Conservation (phyloP, 164 flowering plant genomes). For the Kalanchoe fedtschenkoi region DNA sequence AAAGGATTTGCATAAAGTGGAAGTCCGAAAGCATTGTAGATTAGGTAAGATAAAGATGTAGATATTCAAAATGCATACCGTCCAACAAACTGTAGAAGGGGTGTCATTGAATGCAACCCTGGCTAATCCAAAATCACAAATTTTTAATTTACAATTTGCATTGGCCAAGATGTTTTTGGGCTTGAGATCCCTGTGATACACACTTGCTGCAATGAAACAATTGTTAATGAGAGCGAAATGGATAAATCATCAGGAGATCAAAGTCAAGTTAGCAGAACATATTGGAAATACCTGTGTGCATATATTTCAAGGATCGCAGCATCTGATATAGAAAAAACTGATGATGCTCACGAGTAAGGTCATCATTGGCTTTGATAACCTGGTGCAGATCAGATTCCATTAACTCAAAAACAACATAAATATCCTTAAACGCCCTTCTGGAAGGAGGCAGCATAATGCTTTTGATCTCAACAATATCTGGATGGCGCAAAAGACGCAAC, state of each 20-base stretch:
- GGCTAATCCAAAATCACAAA: slow-evolving; percentile 6
- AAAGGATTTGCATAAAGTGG: not conserved
- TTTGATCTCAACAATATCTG: slow-evolving; percentile 65
- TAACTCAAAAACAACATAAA: slow-evolving; percentile 68
- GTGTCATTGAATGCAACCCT: slow-evolving; percentile 8
- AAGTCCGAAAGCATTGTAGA: not conserved
- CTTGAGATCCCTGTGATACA: slow-evolving; percentile 23
- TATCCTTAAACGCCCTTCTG: slow-evolving; percentile 52
- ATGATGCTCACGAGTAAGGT: slow-evolving; percentile 55
- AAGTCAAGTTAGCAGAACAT: not conserved
- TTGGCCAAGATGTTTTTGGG: slow-evolving; percentile 7
- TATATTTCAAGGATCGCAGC: slow-evolving; percentile 58
- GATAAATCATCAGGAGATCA: not conserved
- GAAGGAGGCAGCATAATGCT: slow-evolving; percentile 61
- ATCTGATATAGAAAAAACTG: slow-evolving; percentile 61
- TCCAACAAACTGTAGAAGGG: slow-evolving; percentile 6
- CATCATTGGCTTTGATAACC: slow-evolving; percentile 72
- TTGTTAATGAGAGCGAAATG: not conserved
- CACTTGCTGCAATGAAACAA: slow-evolving; percentile 44
- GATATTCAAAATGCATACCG: not conserved
- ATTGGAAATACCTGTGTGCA: slow-evolving; percentile 50
- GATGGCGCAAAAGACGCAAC: slow-evolving; percentile 51
- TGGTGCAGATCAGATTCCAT: slow-evolving; percentile 75
- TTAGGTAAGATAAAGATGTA: not conserved
- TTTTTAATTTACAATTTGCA: slow-evolving; percentile 6